These are phyloP conservation scores for Rhododendron molle DNA, from an alignment of 148 eudicot genomes.

Conservation along the genomic window DNA sequence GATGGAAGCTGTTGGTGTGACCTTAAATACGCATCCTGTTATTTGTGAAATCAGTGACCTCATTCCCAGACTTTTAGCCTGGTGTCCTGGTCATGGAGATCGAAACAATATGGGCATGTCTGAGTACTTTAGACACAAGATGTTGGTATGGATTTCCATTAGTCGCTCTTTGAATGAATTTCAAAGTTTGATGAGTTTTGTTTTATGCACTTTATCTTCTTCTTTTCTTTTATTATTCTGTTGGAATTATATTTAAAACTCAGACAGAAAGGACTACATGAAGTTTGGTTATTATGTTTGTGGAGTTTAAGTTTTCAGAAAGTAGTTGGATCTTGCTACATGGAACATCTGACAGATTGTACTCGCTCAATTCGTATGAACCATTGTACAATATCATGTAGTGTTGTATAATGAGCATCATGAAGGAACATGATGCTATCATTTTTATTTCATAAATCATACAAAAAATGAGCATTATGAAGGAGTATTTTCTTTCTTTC, in stretches of 20 bases:
- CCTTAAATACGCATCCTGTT: slow-evolving; percentile 17
- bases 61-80: slow-evolving; percentile 47
- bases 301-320: not conserved
- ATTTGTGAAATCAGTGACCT: slow-evolving; percentile 32
- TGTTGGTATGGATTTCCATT: slow-evolving; percentile 49
- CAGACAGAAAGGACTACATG: not conserved
- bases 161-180: not conserved
- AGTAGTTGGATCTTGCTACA: not conserved
- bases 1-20: slow-evolving; percentile 25
- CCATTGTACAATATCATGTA: not conserved
- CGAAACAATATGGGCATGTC: slow-evolving; percentile 18
- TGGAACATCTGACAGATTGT: not conserved
- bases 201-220: not conserved
- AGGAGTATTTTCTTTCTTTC: not conserved
- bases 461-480: not conserved
- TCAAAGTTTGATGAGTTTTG: not conserved
- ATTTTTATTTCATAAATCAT: not conserved
- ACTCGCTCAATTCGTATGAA: not conserved
- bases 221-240: not conserved
- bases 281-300: not conserved
- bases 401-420: not conserved
- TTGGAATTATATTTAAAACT: not conserved
- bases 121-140: slow-evolving; percentile 77
- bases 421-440: not conserved
- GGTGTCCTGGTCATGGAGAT: slow-evolving; percentile 40